A percentile compares a stretch with the other conserved stretches of the same genome.
Evolutionary conservation across 2,329 filamentous ascomycete genomes (phyloP).

Genomic region (Cladosporium velox): DNA sequence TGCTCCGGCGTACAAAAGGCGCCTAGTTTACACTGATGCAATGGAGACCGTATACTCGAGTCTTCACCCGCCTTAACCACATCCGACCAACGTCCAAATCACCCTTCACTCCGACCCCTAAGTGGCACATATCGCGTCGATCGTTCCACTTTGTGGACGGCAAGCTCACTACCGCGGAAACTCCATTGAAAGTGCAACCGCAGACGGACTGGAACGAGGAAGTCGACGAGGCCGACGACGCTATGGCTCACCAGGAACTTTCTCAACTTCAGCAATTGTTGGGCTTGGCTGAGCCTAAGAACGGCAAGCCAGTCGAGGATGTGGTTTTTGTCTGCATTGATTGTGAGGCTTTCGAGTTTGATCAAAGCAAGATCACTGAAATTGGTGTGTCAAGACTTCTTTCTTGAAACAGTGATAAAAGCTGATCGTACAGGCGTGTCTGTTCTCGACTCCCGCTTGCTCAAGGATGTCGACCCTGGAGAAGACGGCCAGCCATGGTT

Average conservation of each 20-base stretch:
- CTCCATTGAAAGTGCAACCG: not conserved
- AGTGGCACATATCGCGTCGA: not conserved
- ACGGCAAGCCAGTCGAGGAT: constrained; percentile 30
- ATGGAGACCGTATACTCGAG: constrained; percentile 12
- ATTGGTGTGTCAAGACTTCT: constrained; percentile 67
- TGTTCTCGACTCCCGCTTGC: constrained; percentile 66
- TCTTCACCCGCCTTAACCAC: constrained; percentile 1
- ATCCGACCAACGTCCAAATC: not conserved
- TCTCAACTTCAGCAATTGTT: not conserved
- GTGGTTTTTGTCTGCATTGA: constrained; percentile 78
- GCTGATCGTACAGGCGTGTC: constrained; percentile 8
- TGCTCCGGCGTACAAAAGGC: not conserved
- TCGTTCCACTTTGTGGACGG: not conserved
- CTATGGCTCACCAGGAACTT: constrained; percentile 8
- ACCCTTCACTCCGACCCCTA: not conserved
- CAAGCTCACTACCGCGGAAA: not conserved
- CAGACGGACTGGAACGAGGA: constrained; percentile 1
- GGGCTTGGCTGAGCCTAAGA: constrained; percentile 2
- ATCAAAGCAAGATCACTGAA: constrained; percentile 72
- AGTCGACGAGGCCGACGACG: not conserved
- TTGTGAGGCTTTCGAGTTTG: constrained; percentile 75
- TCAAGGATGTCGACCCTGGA: constrained; percentile 61
- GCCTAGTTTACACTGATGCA: not conserved
- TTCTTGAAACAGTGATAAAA: not conserved
- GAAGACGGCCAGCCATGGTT: constrained; percentile 67